These are phyloP conservation scores for Pythium rishiriense DNA, from an alignment of 352 stramenopile genomes.

Conservation along the genomic window DNA sequence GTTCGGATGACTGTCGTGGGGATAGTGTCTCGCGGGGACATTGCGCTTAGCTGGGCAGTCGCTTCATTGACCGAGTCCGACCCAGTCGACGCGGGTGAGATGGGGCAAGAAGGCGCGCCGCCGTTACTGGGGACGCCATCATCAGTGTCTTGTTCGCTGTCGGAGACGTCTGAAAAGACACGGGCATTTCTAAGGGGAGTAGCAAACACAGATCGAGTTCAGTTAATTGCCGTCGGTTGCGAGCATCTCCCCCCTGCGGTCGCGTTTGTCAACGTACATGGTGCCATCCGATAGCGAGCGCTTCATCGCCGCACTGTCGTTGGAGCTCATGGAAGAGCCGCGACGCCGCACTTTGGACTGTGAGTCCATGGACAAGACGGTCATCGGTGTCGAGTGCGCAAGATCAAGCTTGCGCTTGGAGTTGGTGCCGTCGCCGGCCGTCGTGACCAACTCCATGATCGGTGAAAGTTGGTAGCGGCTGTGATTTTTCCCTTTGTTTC, in stretches of 20 bases:
- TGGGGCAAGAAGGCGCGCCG: constrained; percentile 24
- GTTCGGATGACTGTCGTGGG: constrained; percentile 11
- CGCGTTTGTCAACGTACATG: constrained; percentile 58
- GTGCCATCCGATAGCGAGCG: constrained; percentile 69
- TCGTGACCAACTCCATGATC: constrained; percentile 37
- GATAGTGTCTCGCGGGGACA: constrained; percentile 25
- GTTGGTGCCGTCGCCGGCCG: constrained; percentile 39
- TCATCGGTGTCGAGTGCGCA: constrained; percentile 28
- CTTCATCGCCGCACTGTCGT: constrained; percentile 39
- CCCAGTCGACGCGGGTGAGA: constrained; percentile 25
- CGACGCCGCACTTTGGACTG: constrained; percentile 56
- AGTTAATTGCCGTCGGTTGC: constrained; percentile 1
- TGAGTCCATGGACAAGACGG: constrained; percentile 38
- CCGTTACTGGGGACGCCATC: constrained; percentile 1
- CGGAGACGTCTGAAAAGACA: constrained; percentile 21
- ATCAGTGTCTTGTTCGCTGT: constrained; percentile 23
- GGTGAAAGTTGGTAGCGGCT: background rate
- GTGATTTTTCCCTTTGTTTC: background rate
- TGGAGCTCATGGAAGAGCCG: constrained; percentile 32
- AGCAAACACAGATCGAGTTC: background rate
- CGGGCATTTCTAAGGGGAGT: constrained; percentile 10
- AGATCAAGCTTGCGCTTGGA: constrained; percentile 73
- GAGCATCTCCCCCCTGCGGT: no score
- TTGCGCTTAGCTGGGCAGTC: constrained; percentile 24
- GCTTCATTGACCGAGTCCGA: constrained; percentile 29